phyloP scores from a whole-genome alignment of 2,329 filamentous ascomycete species.

The Microsporum canis region DNA sequence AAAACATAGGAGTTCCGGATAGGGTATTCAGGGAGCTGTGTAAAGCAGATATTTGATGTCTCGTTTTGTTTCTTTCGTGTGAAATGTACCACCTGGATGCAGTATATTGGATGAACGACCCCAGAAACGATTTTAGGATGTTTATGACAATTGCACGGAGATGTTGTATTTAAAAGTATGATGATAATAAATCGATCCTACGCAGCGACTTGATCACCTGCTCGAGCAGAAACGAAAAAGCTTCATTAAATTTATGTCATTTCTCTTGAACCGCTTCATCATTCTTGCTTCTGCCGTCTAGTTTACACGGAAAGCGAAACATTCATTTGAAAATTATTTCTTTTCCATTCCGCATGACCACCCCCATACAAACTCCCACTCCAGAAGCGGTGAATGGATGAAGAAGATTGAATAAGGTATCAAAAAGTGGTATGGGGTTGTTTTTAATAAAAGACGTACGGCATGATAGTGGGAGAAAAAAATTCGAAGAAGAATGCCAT shows the following conservation, averaged over 20 bases:
- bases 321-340: not conserved
- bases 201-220: not conserved
- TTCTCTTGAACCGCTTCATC: not conserved
- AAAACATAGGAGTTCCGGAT: not conserved
- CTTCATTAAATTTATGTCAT: constrained; percentile 4
- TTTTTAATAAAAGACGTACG: not conserved
- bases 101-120: not conserved
- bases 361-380: not conserved
- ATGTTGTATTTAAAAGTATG: not conserved
- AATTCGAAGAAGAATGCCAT: not conserved
- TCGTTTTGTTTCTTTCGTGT: not conserved
- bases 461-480: not conserved
- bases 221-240: not conserved
- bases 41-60: not conserved
- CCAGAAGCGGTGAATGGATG: not conserved
- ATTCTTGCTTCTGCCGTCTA: constrained; percentile 4
- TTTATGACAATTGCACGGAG: not conserved
- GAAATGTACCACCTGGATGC: not conserved
- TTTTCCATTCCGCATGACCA: not conserved
- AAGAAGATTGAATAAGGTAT: not conserved
- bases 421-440: not conserved
- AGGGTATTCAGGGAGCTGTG: not conserved
- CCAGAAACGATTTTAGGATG: not conserved
- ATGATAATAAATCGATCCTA: not conserved
- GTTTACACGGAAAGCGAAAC: constrained; percentile 1